Evolutionary conservation across 164 flowering plant species (phyloP), one percentile per base, ranked within the genome.

Genomic region (Liquidambar formosana): DNA sequence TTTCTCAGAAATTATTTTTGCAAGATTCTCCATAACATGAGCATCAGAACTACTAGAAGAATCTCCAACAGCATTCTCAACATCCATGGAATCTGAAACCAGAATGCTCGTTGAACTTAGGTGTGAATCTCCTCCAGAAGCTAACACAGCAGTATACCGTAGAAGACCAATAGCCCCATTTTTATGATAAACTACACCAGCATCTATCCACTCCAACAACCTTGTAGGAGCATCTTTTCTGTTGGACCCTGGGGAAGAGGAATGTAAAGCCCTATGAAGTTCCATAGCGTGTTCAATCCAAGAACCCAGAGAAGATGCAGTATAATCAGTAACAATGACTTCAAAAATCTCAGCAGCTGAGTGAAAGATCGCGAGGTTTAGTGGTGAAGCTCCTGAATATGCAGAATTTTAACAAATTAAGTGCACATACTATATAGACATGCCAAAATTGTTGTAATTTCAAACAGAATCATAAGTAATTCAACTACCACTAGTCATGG

Each of bases 121-220:
- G 76, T 86, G 94, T 57, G 92, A 92, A 85, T 96, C 99, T 66
- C 97, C 97, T 16, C 98, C 99, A 81, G 99, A 93, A 57, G 95
- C 96, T 75, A 96, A 80, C 56, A 96, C 84, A 73, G 98, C 96
- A 73, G 95, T 90, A 86, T 93, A 96, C 4, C 90, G 86, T 67
- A 96, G 76, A 71, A 96, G 94, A 69, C 99, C 99, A 80, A 79
- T 71, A 71, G 84, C 94, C 49, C 99, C 99, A 79, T 82, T 86
- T 80, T 80, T 89, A 64, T 96, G 97, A 74, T 89, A 96, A 71
- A 93, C 92, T 21, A 89, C 92, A 70, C 97, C 91, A 73, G 96
- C 97, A 87, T 96, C 99, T 57, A 96, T 85, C 98, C 96, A 96
- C 71, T 96, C 97, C 83, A 96, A 78, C 56, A 96, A 83, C 77